Conservation (phyloP, 495 filamentous ascomycete genomes). For the Tuber brumale region DNA sequence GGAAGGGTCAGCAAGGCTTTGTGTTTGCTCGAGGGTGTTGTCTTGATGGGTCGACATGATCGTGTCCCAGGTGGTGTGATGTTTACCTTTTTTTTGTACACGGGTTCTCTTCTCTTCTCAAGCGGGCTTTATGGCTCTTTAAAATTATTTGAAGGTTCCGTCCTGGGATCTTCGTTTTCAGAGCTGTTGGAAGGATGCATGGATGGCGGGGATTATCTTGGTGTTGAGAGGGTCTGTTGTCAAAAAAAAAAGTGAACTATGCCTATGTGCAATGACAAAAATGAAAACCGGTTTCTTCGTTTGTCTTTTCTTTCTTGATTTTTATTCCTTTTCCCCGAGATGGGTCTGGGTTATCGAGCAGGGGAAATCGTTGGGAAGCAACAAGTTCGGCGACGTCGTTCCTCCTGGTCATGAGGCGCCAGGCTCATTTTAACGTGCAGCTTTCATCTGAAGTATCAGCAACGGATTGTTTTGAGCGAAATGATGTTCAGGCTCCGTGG, state of each 20-base stretch:
- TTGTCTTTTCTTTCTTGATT: constrained; percentile 27
- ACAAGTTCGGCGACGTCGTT: constrained; percentile 19
- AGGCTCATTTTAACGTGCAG: constrained; percentile 22
- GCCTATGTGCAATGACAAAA: constrained; percentile 36
- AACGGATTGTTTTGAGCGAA: constrained; percentile 27
- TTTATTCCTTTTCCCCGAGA: constrained; percentile 34
- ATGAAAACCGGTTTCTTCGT: constrained; percentile 33
- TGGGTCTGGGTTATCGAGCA: constrained; percentile 16
- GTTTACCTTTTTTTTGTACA: constrained; percentile 39
- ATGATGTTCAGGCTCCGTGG: constrained; percentile 2
- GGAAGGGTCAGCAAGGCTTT: constrained; percentile 25
- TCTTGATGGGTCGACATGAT: constrained; percentile 25
- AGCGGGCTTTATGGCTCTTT: constrained; percentile 34
- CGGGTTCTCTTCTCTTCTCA: constrained; percentile 40
- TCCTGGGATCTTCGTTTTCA: constrained; percentile 29
- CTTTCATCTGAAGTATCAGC: constrained; percentile 38
- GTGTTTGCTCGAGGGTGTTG: constrained; percentile 34
- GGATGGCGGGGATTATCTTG: constrained; percentile 35
- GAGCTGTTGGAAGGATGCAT: constrained; percentile 28
- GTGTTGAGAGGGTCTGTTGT: constrained; percentile 36
- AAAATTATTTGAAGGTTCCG: constrained; percentile 37
- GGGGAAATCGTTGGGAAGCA: constrained; percentile 13
- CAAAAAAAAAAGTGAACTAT: constrained; percentile 27
- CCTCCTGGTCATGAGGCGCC: constrained; percentile 18
- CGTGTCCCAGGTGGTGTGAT: constrained; percentile 33